Conservation (phyloP, 768 basidiomycete genomes). For the Tricholoma flavovirens region DNA sequence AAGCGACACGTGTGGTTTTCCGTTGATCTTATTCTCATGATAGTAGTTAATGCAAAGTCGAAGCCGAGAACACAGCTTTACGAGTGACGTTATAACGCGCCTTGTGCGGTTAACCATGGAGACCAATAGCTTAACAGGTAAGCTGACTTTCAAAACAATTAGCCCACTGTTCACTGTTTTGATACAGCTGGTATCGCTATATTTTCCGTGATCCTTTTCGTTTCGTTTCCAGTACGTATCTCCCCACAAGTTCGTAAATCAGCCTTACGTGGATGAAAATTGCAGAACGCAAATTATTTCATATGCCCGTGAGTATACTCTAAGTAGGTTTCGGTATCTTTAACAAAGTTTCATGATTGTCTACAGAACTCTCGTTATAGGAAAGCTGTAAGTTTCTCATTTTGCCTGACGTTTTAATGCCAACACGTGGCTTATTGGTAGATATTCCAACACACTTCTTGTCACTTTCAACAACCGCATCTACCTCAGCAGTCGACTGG, state of each 20-base stretch:
- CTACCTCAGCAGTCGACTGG: not conserved
- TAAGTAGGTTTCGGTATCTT: no score
- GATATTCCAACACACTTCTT: slow-evolving; percentile 6
- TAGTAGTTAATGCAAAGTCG: slow-evolving; percentile 1
- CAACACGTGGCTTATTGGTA: not conserved
- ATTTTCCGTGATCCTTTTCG: slow-evolving; percentile 8
- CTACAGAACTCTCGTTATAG: slow-evolving; percentile 3
- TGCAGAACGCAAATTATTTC: slow-evolving; percentile 2
- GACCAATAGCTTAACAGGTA: slow-evolving; percentile 3
- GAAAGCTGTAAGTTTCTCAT: slow-evolving; percentile 1
- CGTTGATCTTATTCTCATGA: not conserved
- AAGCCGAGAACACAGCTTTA: not conserved
- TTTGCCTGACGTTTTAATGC: not conserved
- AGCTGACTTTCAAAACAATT: no score
- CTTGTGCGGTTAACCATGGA: slow-evolving; percentile 7
- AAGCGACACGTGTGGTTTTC: not conserved
- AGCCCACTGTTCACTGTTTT: not conserved
- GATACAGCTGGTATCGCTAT: slow-evolving; percentile 1
- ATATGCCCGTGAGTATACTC: slow-evolving; percentile 5
- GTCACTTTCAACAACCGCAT: slow-evolving; percentile 6
- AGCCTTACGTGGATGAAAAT: not conserved
- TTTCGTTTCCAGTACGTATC: slow-evolving; percentile 3
- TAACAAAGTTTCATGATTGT: not conserved
- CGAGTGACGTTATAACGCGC: slow-evolving; percentile 3
- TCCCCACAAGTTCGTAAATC: not conserved